Evolutionary conservation across 2,329 filamentous ascomycete species (phyloP).

Genomic region (Neoarthrinium moseri): DNA sequence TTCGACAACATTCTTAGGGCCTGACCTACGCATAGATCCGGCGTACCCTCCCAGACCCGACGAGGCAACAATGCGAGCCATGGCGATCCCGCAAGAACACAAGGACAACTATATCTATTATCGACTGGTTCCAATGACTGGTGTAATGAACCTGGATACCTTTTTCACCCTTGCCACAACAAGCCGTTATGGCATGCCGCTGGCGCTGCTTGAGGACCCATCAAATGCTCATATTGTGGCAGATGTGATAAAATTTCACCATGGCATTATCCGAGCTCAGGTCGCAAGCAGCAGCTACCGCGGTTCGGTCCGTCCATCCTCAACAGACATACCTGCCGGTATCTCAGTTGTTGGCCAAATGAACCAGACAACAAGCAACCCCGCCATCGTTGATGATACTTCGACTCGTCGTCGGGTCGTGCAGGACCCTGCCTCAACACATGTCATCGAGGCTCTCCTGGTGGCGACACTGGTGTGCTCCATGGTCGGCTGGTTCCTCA

Average conservation of each 20-base stretch:
- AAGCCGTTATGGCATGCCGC: conserved; percentile 31
- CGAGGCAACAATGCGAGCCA: conserved; percentile 19
- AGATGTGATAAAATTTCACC: conserved; percentile 33
- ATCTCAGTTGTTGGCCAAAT: not conserved
- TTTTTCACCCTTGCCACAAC: conserved; percentile 34
- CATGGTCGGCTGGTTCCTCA: conserved; percentile 1
- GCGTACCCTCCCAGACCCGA: conserved; percentile 23
- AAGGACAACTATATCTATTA: conserved; percentile 25
- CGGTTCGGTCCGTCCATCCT: not conserved
- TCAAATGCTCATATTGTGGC: conserved; percentile 12
- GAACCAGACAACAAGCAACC: not conserved
- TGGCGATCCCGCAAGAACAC: conserved; percentile 18
- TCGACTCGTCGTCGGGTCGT: conserved; percentile 5
- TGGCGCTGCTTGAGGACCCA: conserved; percentile 19
- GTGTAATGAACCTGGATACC: conserved; percentile 27
- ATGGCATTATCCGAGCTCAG: conserved; percentile 35
- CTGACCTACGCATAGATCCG: conserved; percentile 23
- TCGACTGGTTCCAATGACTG: conserved; percentile 23
- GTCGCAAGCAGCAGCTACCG: conserved; percentile 8
- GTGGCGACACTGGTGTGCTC: not conserved
- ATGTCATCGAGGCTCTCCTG: conserved; percentile 7
- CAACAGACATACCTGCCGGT: not conserved
- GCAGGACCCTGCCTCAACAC: conserved; percentile 11
- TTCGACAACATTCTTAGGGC: conserved; percentile 15
- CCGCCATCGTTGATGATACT: not conserved